Evolutionary conservation across 192 early-diverging fungal species (phyloP).

Genomic region (Rhizophagus clarus): DNA sequence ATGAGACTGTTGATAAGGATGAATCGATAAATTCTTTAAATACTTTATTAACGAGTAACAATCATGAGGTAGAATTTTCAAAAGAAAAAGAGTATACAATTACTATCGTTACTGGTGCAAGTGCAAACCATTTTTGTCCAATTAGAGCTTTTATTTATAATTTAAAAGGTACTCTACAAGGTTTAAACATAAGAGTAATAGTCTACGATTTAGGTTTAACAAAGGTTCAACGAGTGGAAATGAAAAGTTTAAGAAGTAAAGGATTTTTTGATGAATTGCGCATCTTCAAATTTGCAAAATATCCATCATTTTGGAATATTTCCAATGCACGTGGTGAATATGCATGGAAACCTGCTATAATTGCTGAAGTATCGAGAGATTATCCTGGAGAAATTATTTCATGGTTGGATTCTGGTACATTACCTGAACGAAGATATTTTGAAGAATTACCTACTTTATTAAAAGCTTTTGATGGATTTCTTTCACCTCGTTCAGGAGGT

Average conservation of each 20-base stretch:
- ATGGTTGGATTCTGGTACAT: constrained; percentile 53
- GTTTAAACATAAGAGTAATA: constrained; percentile 33
- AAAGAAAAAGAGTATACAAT: neutral
- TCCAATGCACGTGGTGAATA: constrained; percentile 50
- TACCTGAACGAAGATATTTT: constrained; percentile 32
- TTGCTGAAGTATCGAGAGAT: constrained; percentile 37
- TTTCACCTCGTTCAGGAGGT: constrained; percentile 45
- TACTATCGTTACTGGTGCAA: neutral
- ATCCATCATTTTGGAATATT: constrained; percentile 53
- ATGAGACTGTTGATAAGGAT: too few relatives aligned
- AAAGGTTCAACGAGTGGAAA: constrained; percentile 34
- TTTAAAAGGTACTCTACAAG: neutral
- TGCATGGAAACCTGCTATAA: constrained; percentile 56
- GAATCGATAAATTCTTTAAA: too few relatives aligned
- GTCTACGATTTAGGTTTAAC: constrained; percentile 55
- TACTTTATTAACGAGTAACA: too few relatives aligned
- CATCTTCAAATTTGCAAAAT: constrained; percentile 42
- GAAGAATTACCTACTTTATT: constrained; percentile 41
- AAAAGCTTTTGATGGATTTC: constrained; percentile 43
- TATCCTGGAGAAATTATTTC: constrained; percentile 43
- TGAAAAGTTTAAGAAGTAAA: constrained; percentile 39
- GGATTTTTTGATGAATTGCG: constrained; percentile 43
- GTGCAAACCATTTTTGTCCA: constrained; percentile 15
- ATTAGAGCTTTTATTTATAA: neutral
- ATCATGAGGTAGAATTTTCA: too few relatives aligned